Conservation (phyloP, 345 rosid species). For the Salix arbutifolia region DNA sequence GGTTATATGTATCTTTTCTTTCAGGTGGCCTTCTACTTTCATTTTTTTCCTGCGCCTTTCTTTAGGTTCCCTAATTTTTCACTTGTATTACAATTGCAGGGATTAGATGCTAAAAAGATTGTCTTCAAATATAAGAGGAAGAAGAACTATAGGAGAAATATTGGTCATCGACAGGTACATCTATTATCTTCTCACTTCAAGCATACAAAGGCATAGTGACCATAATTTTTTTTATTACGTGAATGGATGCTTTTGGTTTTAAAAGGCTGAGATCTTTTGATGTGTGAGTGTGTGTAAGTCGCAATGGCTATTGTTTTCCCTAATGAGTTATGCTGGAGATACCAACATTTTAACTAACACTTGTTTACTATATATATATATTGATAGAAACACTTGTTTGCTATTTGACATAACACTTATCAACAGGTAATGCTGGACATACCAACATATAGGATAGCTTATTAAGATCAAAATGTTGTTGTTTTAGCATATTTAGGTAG, state of each 20-base stretch:
- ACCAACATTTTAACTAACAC: not conserved
- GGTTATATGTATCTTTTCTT: not conserved
- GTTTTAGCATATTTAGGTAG: not conserved
- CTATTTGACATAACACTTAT: not conserved
- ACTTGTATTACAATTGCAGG: conserved; percentile 41
- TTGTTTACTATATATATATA: too few species aligned
- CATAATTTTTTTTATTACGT: too few species aligned
- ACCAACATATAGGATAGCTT: not conserved
- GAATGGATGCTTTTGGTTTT: not conserved
- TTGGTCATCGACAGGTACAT: conserved; percentile 92
- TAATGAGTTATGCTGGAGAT: not conserved
- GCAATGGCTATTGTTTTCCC: not conserved
- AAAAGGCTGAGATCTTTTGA: not conserved
- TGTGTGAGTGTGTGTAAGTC: not conserved
- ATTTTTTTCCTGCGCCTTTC: not conserved
- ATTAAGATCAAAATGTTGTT: not conserved
- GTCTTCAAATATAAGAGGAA: conserved; percentile 94
- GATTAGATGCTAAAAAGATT: conserved; percentile 66
- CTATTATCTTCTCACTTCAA: not conserved
- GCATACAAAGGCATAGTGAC: not conserved
- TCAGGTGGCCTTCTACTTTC: not conserved
- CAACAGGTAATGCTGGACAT: not conserved
- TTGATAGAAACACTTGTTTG: not conserved
- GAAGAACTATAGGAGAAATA: conserved; percentile 91
- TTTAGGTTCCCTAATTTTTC: not conserved